A percentile compares a stretch with the other conserved stretches of the same genome.
Conservation (phyloP, 345 rosid genomes). For the Abelmoschus esculentus region DNA sequence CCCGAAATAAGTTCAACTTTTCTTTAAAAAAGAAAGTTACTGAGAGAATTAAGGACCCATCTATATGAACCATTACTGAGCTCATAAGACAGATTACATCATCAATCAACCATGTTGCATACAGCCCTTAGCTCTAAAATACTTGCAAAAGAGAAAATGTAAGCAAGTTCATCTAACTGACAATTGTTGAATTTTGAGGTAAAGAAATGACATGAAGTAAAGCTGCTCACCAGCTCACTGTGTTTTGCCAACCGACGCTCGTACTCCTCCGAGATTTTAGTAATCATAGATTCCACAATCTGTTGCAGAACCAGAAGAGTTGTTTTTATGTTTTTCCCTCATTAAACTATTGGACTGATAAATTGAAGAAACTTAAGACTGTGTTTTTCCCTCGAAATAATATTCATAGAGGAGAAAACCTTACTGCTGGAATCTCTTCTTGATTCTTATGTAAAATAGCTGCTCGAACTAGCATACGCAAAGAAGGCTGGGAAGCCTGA, state of each 20-base stretch:
- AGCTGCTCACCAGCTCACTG: slow-evolving; percentile 43
- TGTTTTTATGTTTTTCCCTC: background rate
- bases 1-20: background rate
- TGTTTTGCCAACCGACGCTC: slow-evolving; percentile 58
- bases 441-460: slow-evolving; percentile 59
- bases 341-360: background rate
- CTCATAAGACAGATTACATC: background rate
- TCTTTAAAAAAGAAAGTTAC: slow-evolving; percentile 3
- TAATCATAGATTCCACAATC: slow-evolving; percentile 76
- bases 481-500: slow-evolving; percentile 47
- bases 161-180: background rate
- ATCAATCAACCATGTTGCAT: background rate
- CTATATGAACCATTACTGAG: background rate
- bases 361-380: background rate
- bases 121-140: background rate
- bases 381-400: background rate
- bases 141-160: background rate
- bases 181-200: background rate
- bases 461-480: slow-evolving; percentile 53
- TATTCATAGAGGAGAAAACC: slow-evolving; percentile 1
- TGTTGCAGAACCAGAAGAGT: slow-evolving; percentile 18
- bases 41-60: background rate
- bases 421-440: slow-evolving; percentile 73
- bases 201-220: slow-evolving; percentile 3
- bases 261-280: slow-evolving; percentile 73